Evolutionary conservation across 2,329 filamentous ascomycete species (phyloP).

Genomic region (Colletotrichum spaethianum): DNA sequence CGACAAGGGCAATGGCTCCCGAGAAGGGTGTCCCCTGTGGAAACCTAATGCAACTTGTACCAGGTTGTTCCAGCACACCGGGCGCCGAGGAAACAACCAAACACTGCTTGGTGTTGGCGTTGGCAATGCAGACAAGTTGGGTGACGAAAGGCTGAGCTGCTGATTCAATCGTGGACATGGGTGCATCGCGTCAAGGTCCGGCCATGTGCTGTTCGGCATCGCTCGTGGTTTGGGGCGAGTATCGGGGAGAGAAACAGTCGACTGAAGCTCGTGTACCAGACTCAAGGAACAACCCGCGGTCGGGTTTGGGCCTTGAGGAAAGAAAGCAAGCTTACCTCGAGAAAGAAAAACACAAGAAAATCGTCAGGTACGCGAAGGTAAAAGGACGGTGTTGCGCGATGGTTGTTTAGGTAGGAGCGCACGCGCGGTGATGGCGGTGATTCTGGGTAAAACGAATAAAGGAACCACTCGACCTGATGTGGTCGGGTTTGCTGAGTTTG

Average conservation of each 20-base stretch:
- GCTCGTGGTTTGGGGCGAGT: background rate
- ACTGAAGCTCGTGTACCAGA: slow-evolving; percentile 31
- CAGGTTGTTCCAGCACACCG: slow-evolving; percentile 11
- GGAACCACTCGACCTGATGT: background rate
- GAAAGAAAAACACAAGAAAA: slow-evolving; percentile 8
- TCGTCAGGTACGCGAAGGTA: slow-evolving; percentile 12
- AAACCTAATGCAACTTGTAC: slow-evolving; percentile 22
- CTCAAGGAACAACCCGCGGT: background rate
- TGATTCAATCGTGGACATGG: background rate
- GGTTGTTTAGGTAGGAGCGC: background rate
- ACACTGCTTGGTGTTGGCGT: background rate
- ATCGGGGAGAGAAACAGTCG: background rate
- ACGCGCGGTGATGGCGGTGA: background rate
- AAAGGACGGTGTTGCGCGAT: background rate
- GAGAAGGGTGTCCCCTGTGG: slow-evolving; percentile 26
- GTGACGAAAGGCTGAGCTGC: background rate
- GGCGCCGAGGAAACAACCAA: background rate
- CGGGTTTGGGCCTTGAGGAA: background rate
- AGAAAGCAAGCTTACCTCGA: slow-evolving; percentile 23
- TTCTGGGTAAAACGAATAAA: background rate
- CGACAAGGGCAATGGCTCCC: background rate
- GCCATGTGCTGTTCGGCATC: background rate
- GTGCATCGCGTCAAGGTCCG: background rate
- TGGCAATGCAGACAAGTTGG: background rate
- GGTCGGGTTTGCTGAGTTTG: background rate